These are phyloP conservation scores for Exsudoporus floridanus DNA, from an alignment of 1,284 basidiomycete species.

Conservation along the genomic window DNA sequence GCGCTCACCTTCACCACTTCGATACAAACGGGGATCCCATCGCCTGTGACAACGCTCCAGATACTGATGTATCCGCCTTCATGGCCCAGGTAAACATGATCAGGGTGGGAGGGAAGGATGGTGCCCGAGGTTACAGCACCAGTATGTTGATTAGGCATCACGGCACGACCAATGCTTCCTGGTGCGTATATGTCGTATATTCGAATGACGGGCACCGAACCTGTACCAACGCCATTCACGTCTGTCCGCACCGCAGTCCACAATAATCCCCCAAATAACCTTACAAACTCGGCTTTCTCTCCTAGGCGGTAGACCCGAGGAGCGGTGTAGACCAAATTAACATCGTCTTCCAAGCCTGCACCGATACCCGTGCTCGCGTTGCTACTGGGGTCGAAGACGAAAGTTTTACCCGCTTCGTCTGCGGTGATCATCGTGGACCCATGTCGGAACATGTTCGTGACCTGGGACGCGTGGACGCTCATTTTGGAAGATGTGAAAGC, in stretches of 20 bases:
- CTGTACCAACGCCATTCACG: conserved; percentile 41
- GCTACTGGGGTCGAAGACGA: conserved; percentile 60
- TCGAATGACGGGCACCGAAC: conserved; percentile 69
- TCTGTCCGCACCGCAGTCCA: conserved; percentile 75
- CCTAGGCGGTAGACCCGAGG: conserved; percentile 71
- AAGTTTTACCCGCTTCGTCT: conserved; percentile 81
- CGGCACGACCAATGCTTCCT: conserved; percentile 46
- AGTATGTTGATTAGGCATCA: conserved; percentile 60
- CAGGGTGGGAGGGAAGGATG: conserved; percentile 67
- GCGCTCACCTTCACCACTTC: conserved; percentile 75
- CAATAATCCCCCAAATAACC: conserved; percentile 68
- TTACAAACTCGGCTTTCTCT: conserved; percentile 80
- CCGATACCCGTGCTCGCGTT: conserved; percentile 28
- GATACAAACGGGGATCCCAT: conserved; percentile 55
- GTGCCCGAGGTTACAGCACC: conserved; percentile 84
- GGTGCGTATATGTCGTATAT: conserved; percentile 72
- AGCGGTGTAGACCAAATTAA: conserved; percentile 43
- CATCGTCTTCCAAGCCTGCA: conserved; percentile 37
- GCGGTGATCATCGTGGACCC: conserved; percentile 70
- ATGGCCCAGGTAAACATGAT: conserved; percentile 84
- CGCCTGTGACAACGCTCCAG: conserved; percentile 60
- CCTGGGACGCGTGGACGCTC: conserved; percentile 61
- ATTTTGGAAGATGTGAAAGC: conserved; percentile 55
- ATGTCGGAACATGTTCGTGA: conserved; percentile 74
- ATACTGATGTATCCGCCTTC: conserved; percentile 87